These are phyloP conservation scores for Royoungia palumana DNA, from an alignment of 768 basidiomycete species.

Conservation along the genomic window DNA sequence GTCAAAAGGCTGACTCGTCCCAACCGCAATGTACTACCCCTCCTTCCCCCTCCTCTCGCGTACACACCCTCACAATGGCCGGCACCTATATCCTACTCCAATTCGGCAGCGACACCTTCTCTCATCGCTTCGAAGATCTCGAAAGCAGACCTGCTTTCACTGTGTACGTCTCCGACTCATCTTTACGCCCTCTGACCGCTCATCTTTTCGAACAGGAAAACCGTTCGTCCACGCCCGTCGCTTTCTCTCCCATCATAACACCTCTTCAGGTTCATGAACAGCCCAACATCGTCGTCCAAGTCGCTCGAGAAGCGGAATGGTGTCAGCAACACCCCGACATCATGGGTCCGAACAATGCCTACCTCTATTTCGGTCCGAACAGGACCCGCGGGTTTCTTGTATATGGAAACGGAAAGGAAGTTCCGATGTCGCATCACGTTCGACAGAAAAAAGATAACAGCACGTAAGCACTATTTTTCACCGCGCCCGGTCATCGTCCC, in stretches of 20 bases:
- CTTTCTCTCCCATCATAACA: neutral
- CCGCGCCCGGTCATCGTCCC: too few species aligned
- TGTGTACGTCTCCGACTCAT: constrained; percentile 45
- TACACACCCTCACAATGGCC: constrained; percentile 30
- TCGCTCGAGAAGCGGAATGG: constrained; percentile 66
- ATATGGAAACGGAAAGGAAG: constrained; percentile 61
- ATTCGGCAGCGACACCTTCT: constrained; percentile 62
- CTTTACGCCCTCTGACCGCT: neutral
- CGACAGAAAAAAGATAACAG: constrained; percentile 58
- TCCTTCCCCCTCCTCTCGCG: constrained; percentile 20
- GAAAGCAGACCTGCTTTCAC: constrained; percentile 66
- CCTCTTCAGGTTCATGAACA: constrained; percentile 45
- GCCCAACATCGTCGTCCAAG: constrained; percentile 61
- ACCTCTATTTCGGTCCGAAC: constrained; percentile 71
- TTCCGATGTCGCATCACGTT: constrained; percentile 56
- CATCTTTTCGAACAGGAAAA: constrained; percentile 17
- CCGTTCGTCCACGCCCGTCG: constrained; percentile 12
- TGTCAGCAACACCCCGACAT: constrained; percentile 62
- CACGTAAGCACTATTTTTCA: constrained; percentile 45
- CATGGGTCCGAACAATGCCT: constrained; percentile 79
- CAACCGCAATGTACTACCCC: constrained; percentile 8
- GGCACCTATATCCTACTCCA: constrained; percentile 53
- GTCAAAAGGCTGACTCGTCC: constrained; percentile 30
- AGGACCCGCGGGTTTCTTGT: constrained; percentile 58
- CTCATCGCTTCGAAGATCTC: constrained; percentile 57